Percentiles rank a stretch among this genome's conserved stretches.
Conservation (phyloP, 2,329 filamentous ascomycete species). For the Clonostachys sp. region DNA sequence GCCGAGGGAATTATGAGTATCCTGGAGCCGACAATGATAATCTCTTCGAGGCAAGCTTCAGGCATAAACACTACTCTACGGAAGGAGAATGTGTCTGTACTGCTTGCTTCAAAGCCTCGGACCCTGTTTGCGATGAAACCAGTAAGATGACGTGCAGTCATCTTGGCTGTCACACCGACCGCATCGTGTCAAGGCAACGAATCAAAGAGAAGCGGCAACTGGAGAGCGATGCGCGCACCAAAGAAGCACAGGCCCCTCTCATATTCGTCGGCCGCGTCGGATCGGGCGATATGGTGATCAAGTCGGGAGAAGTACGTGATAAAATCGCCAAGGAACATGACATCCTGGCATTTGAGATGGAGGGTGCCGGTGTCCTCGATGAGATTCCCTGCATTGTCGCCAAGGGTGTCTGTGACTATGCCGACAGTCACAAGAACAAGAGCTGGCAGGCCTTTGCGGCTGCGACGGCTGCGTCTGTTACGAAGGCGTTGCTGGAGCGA, state of each 20-base stretch:
- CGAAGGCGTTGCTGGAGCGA: constrained; percentile 8
- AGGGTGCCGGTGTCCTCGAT: constrained; percentile 21
- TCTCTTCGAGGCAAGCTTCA: not conserved
- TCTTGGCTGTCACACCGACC: not conserved
- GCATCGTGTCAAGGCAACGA: not conserved
- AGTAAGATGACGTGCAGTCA: not conserved
- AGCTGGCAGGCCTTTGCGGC: constrained; percentile 31
- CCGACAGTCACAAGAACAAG: constrained; percentile 12
- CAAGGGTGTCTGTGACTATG: constrained; percentile 29
- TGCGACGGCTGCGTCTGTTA: constrained; percentile 21
- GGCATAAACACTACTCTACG: not conserved
- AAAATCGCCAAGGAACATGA: not conserved
- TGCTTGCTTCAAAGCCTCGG: not conserved
- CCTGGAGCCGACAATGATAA: not conserved
- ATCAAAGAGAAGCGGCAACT: not conserved
- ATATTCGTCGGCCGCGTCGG: not conserved
- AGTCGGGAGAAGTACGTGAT: not conserved
- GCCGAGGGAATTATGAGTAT: not conserved
- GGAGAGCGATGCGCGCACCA: not conserved
- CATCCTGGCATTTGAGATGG: constrained; percentile 20
- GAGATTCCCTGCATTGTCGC: constrained; percentile 26
- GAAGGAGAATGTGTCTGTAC: not conserved
- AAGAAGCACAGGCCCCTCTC: not conserved
- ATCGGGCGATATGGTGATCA: constrained; percentile 1
- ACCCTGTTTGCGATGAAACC: not conserved